These are phyloP conservation scores for Pittosporum tobira DNA, from an alignment of 129 eudicot species.

Conservation along the genomic window DNA sequence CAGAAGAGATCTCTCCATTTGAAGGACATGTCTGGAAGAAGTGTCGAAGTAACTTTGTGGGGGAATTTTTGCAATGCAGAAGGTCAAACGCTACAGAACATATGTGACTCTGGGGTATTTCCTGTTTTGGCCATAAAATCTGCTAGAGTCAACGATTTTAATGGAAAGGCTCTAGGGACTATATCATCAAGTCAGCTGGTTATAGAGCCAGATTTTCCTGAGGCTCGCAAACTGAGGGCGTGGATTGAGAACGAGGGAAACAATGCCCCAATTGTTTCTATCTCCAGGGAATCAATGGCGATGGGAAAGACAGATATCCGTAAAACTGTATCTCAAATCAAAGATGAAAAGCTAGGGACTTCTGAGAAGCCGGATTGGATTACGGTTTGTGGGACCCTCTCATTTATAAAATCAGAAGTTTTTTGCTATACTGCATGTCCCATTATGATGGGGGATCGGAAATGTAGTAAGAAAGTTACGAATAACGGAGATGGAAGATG, in stretches of 20 bases:
- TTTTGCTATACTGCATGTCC: conserved; percentile 92
- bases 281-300: conserved; percentile 39
- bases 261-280: conserved; percentile 41
- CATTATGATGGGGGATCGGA: conserved; percentile 45
- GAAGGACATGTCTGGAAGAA: conserved; percentile 77
- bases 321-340: conserved; percentile 69
- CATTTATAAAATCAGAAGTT: conserved; percentile 45
- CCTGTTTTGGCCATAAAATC: conserved; percentile 81
- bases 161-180: conserved; percentile 74
- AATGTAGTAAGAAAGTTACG: conserved; percentile 76
- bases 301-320: conserved; percentile 34
- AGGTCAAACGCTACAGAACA: conserved; percentile 59
- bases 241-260: conserved; percentile 72
- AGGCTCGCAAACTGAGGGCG: conserved; percentile 47
- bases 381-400: conserved; percentile 48
- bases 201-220: conserved; percentile 82
- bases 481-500: conserved; percentile 90
- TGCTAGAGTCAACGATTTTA: conserved; percentile 57
- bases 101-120: conserved; percentile 53
- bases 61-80: conserved; percentile 75
- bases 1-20: conserved; percentile 50
- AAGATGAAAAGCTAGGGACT: conserved; percentile 85
- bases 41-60: conserved; percentile 81
- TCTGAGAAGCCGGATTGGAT: conserved; percentile 82
- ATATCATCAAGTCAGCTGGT: conserved; percentile 51